These are phyloP conservation scores for Rhododendron vialii DNA, from an alignment of 148 eudicot species.

Conservation along the genomic window DNA sequence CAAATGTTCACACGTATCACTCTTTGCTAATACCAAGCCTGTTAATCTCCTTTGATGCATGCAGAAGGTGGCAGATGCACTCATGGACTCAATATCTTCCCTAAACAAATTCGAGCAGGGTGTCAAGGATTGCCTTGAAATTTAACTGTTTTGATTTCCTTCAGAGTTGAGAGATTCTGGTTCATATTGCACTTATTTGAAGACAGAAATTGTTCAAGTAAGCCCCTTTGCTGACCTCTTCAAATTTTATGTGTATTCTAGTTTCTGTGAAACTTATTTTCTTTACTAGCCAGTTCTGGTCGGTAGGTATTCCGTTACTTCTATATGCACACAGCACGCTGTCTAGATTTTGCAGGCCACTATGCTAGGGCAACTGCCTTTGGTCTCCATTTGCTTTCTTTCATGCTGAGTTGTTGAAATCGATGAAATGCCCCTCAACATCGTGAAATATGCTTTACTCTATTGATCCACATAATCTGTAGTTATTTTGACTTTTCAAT, in stretches of 20 bases:
- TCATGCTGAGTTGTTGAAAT: neutral
- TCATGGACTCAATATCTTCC: conserved; percentile 57
- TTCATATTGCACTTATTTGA: neutral
- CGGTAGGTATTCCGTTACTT: neutral
- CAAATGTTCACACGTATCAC: neutral
- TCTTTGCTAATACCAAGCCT: neutral
- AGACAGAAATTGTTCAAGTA: neutral
- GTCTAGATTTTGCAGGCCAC: neutral
- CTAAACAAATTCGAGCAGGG: conserved; percentile 76
- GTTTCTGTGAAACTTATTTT: neutral
- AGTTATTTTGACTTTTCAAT: neutral
- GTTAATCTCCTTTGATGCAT: conserved; percentile 33
- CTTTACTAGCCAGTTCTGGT: conserved; percentile 1
- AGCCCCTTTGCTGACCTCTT: neutral
- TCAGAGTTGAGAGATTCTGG: neutral
- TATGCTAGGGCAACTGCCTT: neutral
- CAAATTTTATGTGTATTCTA: neutral
- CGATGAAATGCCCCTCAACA: neutral
- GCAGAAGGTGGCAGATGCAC: conserved; percentile 70
- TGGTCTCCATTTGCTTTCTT: neutral
- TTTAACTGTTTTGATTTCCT: conserved; percentile 25
- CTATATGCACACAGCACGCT: neutral
- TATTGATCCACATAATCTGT: neutral
- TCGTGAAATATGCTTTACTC: neutral
- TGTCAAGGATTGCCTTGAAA: conserved; percentile 73